Evolutionary conservation across 352 stramenopile genomes (phyloP).

Genomic region (Peronosclerospora sorghi): DNA sequence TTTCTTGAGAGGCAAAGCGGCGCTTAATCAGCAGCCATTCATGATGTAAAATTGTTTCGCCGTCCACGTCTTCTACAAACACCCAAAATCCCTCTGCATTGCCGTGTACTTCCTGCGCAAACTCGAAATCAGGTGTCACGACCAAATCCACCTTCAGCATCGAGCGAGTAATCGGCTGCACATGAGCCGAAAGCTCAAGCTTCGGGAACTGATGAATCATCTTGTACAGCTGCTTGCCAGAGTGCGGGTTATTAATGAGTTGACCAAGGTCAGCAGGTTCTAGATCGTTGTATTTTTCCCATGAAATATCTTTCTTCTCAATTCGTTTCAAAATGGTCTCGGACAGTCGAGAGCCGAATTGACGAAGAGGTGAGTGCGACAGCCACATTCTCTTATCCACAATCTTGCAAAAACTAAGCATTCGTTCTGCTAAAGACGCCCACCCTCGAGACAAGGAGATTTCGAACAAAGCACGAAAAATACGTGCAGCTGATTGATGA

Average conservation of each 20-base stretch:
- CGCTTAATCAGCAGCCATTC: conserved; percentile 94
- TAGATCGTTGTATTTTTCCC: conserved; percentile 96
- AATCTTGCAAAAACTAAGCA: conserved; percentile 98
- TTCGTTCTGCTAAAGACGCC: conserved; percentile 90
- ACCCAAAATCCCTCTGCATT: conserved; percentile 96
- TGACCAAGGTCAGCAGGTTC: conserved; percentile 95
- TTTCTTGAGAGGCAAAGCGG: conserved; percentile 69
- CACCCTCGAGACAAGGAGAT: conserved; percentile 95
- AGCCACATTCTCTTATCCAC: conserved; percentile 97
- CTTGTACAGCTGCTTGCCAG: conserved; percentile 96
- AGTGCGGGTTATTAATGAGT: conserved; percentile 95
- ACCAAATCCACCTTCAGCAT: conserved; percentile 95
- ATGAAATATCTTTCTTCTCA: conserved; percentile 98
- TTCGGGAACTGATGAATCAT: conserved; percentile 98
- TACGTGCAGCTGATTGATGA: conserved; percentile 95
- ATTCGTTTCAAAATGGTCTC: conserved; percentile 94
- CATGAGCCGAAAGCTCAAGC: conserved; percentile 91
- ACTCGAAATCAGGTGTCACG: conserved; percentile 96
- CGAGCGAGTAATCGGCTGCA: conserved; percentile 97
- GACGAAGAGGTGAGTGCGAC: conserved; percentile 94
- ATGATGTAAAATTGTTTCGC: conserved; percentile 97
- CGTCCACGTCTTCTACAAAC: conserved; percentile 97
- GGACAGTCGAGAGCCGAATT: conserved; percentile 90
- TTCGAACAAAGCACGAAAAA: conserved; percentile 98
- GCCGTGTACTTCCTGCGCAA: conserved; percentile 93